Evolutionary conservation across 2,329 filamentous ascomycete genomes (phyloP), one percentile per base, ranked within the genome.

Genomic region (Amylocarpus encephaloides): DNA sequence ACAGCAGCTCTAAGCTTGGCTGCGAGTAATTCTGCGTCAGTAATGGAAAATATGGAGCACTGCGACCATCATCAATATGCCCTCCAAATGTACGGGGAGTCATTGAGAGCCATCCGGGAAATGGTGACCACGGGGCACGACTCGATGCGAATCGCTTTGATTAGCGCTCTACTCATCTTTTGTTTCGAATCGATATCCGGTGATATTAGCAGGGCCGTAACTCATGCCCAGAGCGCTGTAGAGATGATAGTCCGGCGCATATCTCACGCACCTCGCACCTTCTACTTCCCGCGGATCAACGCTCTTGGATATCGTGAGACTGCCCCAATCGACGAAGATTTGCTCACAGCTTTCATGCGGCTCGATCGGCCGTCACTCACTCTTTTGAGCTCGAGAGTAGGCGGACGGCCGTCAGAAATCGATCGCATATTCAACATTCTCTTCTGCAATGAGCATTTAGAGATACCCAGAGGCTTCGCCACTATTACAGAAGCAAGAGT

Each of bases 121-220:
- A 47, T 53, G 22, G 47, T 59, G 13, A 32, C 35, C 7, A 39
- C 34, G 26, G 48, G 51, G 2, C 32, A 56, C 16, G 53, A 60
- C 22, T 52, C 54, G 7, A 36, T 56, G 34, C 46, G 59, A 39
- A 54, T 53, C 10, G 44, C 54, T 6, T 48, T 60, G 4, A 57
- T 62, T 30, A 56, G 57, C 19, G 53, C 56, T n/a, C 50, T 62
- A 11, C 52, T 62, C 5, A 62, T 62, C 15, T 60, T 55, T 39
- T 59, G 58, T 44, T 62, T 61, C 48, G 58, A 62, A 26, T 26
- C 22, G 33, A 59, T 49, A 38, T 48, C 60, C 35, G 54, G 58
- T 9, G 58, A 59, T 43, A 33, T 53, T 6, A 33, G 36, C 22
- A 49, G 51, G 29, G 56, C 56, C 7, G 49, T 60, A 13, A 49